Evolutionary conservation across 1,284 basidiomycete species (phyloP), one percentile per base, ranked within the genome.

Genomic region (Vanrija pseudolonga): DNA sequence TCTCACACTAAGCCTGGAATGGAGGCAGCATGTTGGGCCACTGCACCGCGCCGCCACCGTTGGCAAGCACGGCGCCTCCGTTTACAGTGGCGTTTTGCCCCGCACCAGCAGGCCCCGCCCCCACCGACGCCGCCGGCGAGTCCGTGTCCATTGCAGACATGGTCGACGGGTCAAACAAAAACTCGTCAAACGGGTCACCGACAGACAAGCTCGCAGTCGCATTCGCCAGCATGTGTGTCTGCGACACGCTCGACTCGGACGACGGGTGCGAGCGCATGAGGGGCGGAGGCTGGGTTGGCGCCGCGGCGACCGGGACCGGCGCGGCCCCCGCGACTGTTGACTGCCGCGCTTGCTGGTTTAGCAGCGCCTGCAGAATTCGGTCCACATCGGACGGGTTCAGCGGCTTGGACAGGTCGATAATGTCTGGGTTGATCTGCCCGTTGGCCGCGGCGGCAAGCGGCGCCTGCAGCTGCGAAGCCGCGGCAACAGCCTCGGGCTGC

Each of bases 331-430:
- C 5, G 3, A 19, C 51, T 15, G 32, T 22, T 14, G 14, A 46
- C 32, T 48, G 47, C 14, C 50, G 46, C 17, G 52, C 41, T 45
- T 65, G 63, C 40, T 71, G 70, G 18, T 63, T 57, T 50, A 68
- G 57, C 51, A 74, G 57, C 6, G 71, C 71, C 26, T 62, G 56
- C 48, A 74, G 60, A 45, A 74, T 74, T 28, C 67, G 66, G 40
- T 67, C 63, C 7, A 73, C 59, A 40, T 69, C 68, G 8, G 50
- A 53, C 14, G 71, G 59, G 61, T 74, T 66, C 37, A 74, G 64
- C 4, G 72, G 72, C 56, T 74, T 73, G 4, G 70, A 72, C 8
- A 74, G 56, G 44, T 74, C 72, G 50, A 74, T 71, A 17, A 74
- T 53, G 45, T 74, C 61, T 4, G 67, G 62, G 50, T 63, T 62